These are phyloP conservation scores for Boletus rufocinnamomeus DNA, from an alignment of 768 basidiomycete genomes.

Conservation along the genomic window DNA sequence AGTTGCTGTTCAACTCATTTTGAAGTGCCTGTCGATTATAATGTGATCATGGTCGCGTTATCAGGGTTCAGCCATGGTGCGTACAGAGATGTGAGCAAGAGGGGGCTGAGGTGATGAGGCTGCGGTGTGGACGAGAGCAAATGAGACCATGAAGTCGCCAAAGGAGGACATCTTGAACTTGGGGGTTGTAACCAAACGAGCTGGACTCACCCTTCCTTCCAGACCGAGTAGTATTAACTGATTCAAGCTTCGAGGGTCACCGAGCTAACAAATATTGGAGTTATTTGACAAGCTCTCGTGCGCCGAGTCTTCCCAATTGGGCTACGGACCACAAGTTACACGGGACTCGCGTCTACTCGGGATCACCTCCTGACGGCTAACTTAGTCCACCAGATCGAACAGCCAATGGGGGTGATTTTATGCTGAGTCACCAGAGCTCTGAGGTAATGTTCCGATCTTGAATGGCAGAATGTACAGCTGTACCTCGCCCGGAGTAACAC, in stretches of 20 bases:
- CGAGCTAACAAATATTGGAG: neutral
- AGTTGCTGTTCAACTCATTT: conserved; percentile 84
- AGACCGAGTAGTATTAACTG: neutral
- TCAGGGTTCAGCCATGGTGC: conserved; percentile 26
- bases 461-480: no score
- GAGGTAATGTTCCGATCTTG: no score
- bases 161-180: conserved; percentile 21
- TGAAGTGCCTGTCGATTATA: conserved; percentile 59
- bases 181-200: neutral
- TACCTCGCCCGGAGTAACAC: no score
- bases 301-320: conserved; percentile 16
- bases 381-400: no score
- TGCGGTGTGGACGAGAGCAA: conserved; percentile 14
- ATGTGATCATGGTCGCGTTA: neutral
- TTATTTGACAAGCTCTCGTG: neutral
- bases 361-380: no score
- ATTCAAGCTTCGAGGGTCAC: neutral
- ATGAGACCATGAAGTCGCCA: conserved; percentile 23
- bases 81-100: conserved; percentile 37
- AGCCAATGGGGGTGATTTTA: no score
- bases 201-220: conserved; percentile 6
- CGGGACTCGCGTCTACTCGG: no score
- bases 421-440: no score
- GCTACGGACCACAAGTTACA: neutral
- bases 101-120: neutral